phyloP scores from a whole-genome alignment of 495 filamentous ascomycete genomes.

The Coniosporium apollinis region DNA sequence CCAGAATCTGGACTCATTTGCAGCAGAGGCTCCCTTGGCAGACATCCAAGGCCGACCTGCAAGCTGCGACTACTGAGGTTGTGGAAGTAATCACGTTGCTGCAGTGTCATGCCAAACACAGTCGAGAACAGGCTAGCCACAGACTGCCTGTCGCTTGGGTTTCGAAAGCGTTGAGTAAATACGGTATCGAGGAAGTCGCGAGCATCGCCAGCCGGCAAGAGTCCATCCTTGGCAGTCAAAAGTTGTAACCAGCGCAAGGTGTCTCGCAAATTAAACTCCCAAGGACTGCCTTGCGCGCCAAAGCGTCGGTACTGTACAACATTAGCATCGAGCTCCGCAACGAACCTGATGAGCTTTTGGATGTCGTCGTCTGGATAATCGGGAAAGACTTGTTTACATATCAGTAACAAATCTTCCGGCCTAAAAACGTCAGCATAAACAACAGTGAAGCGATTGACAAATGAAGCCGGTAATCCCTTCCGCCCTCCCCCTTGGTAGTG shows the following conservation, averaged over 20 bases:
- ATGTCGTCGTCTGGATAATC: constrained; percentile 36
- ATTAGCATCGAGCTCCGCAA: constrained; percentile 56
- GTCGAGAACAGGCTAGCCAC: constrained; percentile 46
- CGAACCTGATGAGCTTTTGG: constrained; percentile 54
- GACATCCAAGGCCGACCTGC: constrained; percentile 64
- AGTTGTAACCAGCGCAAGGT: constrained; percentile 77
- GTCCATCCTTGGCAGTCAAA: constrained; percentile 35
- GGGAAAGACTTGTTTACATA: constrained; percentile 64
- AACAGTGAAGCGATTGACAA: constrained; percentile 95
- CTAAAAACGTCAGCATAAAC: constrained; percentile 87
- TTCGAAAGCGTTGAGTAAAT: constrained; percentile 78
- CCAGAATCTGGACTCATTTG: neutral
- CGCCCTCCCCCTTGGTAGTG: constrained; percentile 92
- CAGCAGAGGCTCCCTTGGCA: constrained; percentile 34
- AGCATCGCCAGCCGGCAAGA: constrained; percentile 35
- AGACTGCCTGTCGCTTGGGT: constrained; percentile 41
- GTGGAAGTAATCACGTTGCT: constrained; percentile 34
- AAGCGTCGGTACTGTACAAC: constrained; percentile 48
- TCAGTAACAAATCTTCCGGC: constrained; percentile 60
- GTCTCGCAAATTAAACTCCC: constrained; percentile 96
- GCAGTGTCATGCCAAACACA: constrained; percentile 29
- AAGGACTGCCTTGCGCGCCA: constrained; percentile 70
- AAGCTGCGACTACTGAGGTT: constrained; percentile 49
- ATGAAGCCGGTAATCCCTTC: constrained; percentile 88
- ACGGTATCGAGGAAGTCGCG: constrained; percentile 65